Evolutionary conservation across 768 basidiomycete species (phyloP), one percentile per base, ranked within the genome.

Genomic region (Agrocybe praecox): DNA sequence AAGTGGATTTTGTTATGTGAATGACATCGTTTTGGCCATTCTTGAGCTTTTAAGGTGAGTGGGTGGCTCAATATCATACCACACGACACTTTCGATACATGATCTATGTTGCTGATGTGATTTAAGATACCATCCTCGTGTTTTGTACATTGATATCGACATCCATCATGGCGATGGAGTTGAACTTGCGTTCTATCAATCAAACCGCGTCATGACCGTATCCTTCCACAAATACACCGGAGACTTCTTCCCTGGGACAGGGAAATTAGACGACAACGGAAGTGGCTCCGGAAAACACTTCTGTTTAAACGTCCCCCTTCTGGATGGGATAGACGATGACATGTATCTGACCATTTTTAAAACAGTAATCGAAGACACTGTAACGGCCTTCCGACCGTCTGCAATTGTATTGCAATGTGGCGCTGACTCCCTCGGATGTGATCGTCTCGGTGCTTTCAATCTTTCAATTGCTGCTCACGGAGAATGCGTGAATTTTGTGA

Each of bases 161-260:
- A 98, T 98, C 54, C 96, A 99, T 71, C 96, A 99, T 64, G 96
- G 96, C 8, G 96, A 99, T 66, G 96, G 96, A 21, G 97, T 99
- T 2, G 94, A 99, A 68, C 90, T 96, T 58, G 97, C 96, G 0
- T 98, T 99, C 72, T 99, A 96, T 73, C 90, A 96, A 63, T 90
- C 94, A 36, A 95, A 99, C 66, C 88, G 96, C n/a, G 96, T 99
- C 60, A 90, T 98, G 85, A 98, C 96, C 0, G 93, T 98, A 14
- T 98, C 96, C 0, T 99, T 99, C 74, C 96, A 99, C 79, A 98
- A 98, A 74, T 99, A 97, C 77, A 95, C 92, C 1, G 95, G 94
- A 54, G 94, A 96, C 66, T 99, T 99, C 80, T 99, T 99, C 72
- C 96, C 96, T 0, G 95, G 96, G 0, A 99, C 96, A 0, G 96